A percentile compares a stretch with the other conserved stretches of the same genome.
phyloP scores from a whole-genome alignment of 805 yeast species.

The Lachancea fermentati region DNA sequence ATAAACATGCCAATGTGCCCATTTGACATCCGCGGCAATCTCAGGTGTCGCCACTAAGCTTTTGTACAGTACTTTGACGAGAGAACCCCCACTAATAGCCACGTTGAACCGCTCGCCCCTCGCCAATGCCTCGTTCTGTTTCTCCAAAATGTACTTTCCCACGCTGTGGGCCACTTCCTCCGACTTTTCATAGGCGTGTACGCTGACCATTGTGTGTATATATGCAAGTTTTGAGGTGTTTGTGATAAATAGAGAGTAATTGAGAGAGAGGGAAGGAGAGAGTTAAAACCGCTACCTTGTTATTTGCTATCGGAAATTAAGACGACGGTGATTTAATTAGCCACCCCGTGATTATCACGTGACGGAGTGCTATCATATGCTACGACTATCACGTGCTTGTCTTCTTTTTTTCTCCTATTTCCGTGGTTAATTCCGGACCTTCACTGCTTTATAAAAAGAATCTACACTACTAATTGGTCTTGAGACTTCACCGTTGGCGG shows the following conservation, averaged over 20 bases:
- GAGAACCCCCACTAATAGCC: slow-evolving; percentile 89
- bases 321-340: not conserved
- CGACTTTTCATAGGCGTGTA: slow-evolving; percentile 43
- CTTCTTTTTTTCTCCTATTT: too few species aligned
- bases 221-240: too few species aligned
- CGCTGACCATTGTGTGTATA: slow-evolving; percentile 33
- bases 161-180: slow-evolving; percentile 59
- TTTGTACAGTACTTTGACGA: slow-evolving; percentile 59
- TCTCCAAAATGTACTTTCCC: slow-evolving; percentile 53
- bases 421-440: too few species aligned
- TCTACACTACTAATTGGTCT: too few species aligned
- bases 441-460: too few species aligned
- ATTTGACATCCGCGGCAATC: slow-evolving; percentile 42
- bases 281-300: not conserved
- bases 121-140: slow-evolving; percentile 57
- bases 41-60: slow-evolving; percentile 59
- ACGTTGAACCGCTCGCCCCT: slow-evolving; percentile 49
- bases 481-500: too few species aligned
- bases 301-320: not conserved
- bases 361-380: too few species aligned
- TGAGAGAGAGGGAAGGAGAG: too few species aligned
- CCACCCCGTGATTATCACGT: not conserved
- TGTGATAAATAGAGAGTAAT: too few species aligned
- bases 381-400: too few species aligned
- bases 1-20: slow-evolving; percentile 75